phyloP scores from a whole-genome alignment of 345 rosid genomes.

The Brassica nigra region DNA sequence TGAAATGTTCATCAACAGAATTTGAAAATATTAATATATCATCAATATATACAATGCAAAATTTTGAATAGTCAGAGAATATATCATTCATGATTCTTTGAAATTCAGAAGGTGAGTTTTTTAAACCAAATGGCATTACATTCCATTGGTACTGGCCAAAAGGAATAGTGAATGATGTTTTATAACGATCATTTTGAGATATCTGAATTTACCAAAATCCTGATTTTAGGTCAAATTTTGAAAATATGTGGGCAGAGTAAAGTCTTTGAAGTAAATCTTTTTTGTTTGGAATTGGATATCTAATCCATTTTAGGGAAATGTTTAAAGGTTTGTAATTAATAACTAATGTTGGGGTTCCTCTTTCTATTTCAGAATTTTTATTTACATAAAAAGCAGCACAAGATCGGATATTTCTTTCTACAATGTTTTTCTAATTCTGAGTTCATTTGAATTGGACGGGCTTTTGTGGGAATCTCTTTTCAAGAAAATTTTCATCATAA shows the following conservation, averaged over 20 bases:
- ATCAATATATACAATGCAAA: neutral
- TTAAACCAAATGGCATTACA: neutral
- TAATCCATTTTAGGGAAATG: too few relatives aligned
- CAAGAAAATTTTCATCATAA: too few relatives aligned
- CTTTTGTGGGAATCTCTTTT: too few relatives aligned
- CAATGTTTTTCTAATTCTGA: too few relatives aligned
- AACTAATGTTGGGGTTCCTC: too few relatives aligned
- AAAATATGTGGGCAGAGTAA: neutral
- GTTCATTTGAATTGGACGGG: too few relatives aligned
- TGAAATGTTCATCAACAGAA: neutral
- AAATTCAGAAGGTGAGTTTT: neutral
- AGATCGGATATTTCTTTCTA: too few relatives aligned
- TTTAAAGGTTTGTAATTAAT: too few relatives aligned
- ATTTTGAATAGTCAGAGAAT: neutral
- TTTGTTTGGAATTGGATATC: neutral
- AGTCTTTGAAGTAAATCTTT: neutral
- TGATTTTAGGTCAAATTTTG: neutral
- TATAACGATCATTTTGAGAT: neutral
- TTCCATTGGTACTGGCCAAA: neutral
- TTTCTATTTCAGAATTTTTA: too few relatives aligned
- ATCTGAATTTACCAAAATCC: neutral
- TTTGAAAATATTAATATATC: neutral
- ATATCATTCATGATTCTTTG: neutral
- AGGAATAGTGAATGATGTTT: neutral
- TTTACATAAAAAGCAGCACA: too few relatives aligned